A percentile compares a stretch with the other conserved stretches of the same genome.
Evolutionary conservation across 192 early-diverging fungal genomes (phyloP).

Genomic region (Coemansia sp.): DNA sequence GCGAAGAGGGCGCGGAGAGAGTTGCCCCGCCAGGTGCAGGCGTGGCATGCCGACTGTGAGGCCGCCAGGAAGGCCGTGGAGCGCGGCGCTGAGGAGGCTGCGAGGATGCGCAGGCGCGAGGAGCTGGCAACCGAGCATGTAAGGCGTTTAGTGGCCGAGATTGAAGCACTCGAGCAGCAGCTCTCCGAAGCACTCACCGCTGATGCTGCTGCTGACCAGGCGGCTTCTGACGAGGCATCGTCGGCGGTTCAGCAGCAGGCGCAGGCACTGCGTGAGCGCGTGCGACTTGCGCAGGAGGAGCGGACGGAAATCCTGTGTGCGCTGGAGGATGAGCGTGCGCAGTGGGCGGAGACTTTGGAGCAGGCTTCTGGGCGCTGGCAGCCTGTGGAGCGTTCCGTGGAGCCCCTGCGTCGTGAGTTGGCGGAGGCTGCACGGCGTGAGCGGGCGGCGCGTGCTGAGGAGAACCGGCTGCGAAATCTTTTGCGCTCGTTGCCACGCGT

Average conservation of each 20-base stretch:
- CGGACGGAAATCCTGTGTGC: slow-evolving; percentile 16
- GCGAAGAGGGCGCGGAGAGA: no score
- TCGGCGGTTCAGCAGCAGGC: neutral
- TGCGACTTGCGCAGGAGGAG: slow-evolving; percentile 11
- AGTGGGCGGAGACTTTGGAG: slow-evolving; percentile 11
- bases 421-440: slow-evolving; percentile 7
- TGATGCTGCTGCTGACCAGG: neutral
- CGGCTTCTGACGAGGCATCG: no score
- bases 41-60: neutral
- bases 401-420: slow-evolving; percentile 17
- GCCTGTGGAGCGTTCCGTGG: slow-evolving; percentile 15
- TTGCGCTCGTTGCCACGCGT: no score
- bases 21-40: neutral
- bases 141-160: neutral
- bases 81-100: neutral
- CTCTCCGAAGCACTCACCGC: neutral
- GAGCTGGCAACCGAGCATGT: neutral
- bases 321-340: slow-evolving; percentile 18
- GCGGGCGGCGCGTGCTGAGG: neutral
- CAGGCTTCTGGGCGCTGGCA: slow-evolving; percentile 1
- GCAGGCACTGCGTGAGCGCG: slow-evolving; percentile 10
- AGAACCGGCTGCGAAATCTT: slow-evolving; percentile 5
- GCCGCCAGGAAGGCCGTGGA: neutral
- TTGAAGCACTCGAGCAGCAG: neutral
- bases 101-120: neutral